phyloP scores from a whole-genome alignment of 345 rosid genomes.

The Eucalyptus pauciflora region DNA sequence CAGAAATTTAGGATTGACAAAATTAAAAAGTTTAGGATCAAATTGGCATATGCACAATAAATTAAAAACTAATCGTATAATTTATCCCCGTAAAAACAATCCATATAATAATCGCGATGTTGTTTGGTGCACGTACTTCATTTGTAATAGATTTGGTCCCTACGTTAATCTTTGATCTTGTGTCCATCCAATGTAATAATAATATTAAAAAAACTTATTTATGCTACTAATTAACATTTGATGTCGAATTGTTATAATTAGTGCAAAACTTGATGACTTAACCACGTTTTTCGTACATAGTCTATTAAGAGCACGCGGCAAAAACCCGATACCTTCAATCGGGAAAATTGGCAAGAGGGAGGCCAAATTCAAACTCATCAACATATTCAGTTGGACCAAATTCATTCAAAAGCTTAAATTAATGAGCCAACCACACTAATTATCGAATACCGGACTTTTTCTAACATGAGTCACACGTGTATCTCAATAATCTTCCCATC shows the following conservation, averaged over 20 bases:
- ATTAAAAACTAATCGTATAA: accelerated
- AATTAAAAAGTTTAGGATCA: no score
- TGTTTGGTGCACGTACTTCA: background rate
- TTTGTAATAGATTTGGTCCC: background rate
- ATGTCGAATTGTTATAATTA: background rate
- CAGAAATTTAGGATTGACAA: no score
- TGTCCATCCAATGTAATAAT: background rate
- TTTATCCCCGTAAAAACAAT: no score
- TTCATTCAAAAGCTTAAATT: no score
- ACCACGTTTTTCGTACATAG: background rate
- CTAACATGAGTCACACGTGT: background rate
- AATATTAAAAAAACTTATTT: background rate
- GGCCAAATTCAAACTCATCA: no score
- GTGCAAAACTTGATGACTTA: background rate
- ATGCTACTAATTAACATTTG: background rate
- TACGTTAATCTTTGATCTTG: background rate
- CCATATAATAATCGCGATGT: background rate
- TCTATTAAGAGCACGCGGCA: no score
- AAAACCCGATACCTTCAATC: accelerated
- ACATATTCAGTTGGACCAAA: no score
- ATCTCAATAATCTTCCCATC: background rate
- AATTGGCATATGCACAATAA: no score
- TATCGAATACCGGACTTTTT: accelerated
- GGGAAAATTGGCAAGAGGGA: no score
- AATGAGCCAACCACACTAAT: background rate